Conservation (phyloP, 176 grass and related monocot genomes). For the Rhipidocladum racemiflorum region DNA sequence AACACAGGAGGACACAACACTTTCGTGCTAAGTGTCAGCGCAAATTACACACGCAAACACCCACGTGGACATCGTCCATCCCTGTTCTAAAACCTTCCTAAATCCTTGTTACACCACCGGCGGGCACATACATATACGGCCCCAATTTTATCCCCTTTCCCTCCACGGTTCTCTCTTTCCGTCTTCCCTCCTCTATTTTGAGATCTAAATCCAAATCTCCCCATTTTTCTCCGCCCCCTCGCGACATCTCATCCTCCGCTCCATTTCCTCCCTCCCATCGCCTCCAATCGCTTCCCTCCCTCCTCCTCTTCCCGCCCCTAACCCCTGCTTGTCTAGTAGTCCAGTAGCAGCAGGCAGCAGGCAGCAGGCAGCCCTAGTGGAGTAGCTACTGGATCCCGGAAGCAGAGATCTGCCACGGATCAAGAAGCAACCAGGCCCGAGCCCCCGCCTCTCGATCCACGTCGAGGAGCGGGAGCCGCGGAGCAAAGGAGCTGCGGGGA, state of each 20-base stretch:
- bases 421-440: background rate
- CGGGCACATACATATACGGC: background rate
- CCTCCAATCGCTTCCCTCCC: slow-evolving; percentile 16
- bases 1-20: no score
- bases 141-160: slow-evolving; percentile 17
- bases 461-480: background rate
- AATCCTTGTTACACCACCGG: no score
- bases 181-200: slow-evolving; percentile 41
- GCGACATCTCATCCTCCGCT: background rate
- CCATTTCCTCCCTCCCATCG: background rate
- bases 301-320: slow-evolving; percentile 36
- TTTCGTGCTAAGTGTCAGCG: no score
- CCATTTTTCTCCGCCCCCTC: slow-evolving; percentile 6
- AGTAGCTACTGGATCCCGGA: background rate
- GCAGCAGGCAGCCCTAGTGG: background rate
- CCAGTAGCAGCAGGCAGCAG: background rate
- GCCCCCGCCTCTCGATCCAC: slow-evolving; percentile 31
- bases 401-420: slow-evolving; percentile 25
- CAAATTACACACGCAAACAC: no score
- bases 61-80: no score
- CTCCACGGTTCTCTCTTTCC: slow-evolving; percentile 47
- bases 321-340: slow-evolving; percentile 6
- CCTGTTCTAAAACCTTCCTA: no score
- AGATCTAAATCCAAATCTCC: slow-evolving; percentile 21
- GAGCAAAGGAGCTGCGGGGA: background rate